Evolutionary conservation across 352 stramenopile genomes (phyloP).

Genomic region (Phytophthora europaea): DNA sequence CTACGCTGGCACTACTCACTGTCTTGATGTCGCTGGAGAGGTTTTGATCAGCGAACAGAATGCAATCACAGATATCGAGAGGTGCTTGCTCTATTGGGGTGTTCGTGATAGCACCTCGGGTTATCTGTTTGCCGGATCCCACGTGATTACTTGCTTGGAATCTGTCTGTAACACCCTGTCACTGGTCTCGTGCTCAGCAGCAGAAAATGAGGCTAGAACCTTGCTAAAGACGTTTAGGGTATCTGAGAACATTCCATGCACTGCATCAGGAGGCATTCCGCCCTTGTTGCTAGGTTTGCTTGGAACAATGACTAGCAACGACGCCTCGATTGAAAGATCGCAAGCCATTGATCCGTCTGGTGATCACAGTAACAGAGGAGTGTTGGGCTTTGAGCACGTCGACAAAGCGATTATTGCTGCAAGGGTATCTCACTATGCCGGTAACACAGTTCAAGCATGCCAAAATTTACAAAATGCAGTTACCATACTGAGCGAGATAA

Average conservation of each 20-base stretch:
- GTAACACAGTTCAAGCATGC: slow-evolving; percentile 25
- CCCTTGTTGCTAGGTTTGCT: slow-evolving; percentile 39
- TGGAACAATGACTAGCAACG: slow-evolving; percentile 12
- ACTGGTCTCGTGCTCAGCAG: slow-evolving; percentile 55
- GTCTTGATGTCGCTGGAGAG: slow-evolving; percentile 4
- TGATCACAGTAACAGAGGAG: neutral
- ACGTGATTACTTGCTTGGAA: slow-evolving; percentile 53
- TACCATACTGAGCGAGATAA: slow-evolving; percentile 24
- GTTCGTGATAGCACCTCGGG: slow-evolving; percentile 5
- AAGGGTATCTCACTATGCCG: slow-evolving; percentile 10
- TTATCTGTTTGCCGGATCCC: slow-evolving; percentile 48
- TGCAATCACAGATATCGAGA: slow-evolving; percentile 58
- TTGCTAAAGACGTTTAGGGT: slow-evolving; percentile 46
- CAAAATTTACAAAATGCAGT: slow-evolving; percentile 41
- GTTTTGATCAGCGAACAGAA: slow-evolving; percentile 41
- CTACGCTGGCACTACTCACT: slow-evolving; percentile 33
- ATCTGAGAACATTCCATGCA: neutral
- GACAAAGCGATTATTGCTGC: slow-evolving; percentile 50
- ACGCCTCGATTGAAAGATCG: neutral
- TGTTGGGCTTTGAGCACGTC: slow-evolving; percentile 38
- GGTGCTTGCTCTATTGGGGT: slow-evolving; percentile 52
- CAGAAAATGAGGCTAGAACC: slow-evolving; percentile 50
- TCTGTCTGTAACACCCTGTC: slow-evolving; percentile 64
- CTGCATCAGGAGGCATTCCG: slow-evolving; percentile 20
- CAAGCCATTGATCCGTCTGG: neutral